These are phyloP conservation scores for Candida ulmi DNA, from an alignment of 805 yeast species.

Conservation along the genomic window DNA sequence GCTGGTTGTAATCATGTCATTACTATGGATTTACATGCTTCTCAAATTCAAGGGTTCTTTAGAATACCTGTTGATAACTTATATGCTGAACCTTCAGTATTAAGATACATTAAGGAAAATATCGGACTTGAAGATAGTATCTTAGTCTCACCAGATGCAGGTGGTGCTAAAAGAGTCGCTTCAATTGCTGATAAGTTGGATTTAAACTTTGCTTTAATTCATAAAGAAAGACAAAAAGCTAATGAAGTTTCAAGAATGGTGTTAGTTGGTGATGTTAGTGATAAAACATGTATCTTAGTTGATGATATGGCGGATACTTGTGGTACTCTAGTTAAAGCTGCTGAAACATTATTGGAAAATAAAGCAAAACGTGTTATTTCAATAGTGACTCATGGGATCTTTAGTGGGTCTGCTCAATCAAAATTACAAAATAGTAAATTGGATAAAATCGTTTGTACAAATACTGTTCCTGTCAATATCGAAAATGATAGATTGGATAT, in stretches of 20 bases:
- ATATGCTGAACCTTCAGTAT: conserved; percentile 90
- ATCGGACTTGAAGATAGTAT: conserved; percentile 55
- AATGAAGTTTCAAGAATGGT: conserved; percentile 95
- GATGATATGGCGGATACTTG: conserved; percentile 99
- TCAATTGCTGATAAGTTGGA: conserved; percentile 89
- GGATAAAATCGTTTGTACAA: conserved; percentile 79
- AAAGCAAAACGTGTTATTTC: conserved; percentile 87
- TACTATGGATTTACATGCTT: conserved; percentile 95
- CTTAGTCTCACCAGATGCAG: conserved; percentile 96
- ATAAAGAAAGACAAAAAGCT: conserved; percentile 92
- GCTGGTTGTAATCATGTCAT: conserved; percentile 96
- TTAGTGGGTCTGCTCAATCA: conserved; percentile 77
- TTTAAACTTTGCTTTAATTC: conserved; percentile 90
- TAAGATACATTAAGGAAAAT: conserved; percentile 71
- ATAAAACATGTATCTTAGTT: conserved; percentile 76
- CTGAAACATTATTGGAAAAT: conserved; percentile 73
- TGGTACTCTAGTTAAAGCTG: conserved; percentile 93
- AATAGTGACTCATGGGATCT: conserved; percentile 92
- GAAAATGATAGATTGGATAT: conserved; percentile 60
- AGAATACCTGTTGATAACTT: conserved; percentile 92
- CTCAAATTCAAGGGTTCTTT: conserved; percentile 97
- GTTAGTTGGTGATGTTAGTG: conserved; percentile 87
- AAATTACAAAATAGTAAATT: conserved; percentile 65
- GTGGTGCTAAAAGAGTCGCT: conserved; percentile 98
- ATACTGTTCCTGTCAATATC: conserved; percentile 81